Percentiles rank a stretch among this genome's conserved stretches.
phyloP scores from a whole-genome alignment of 2,329 filamentous ascomycete genomes.

The Didymella segeticola region DNA sequence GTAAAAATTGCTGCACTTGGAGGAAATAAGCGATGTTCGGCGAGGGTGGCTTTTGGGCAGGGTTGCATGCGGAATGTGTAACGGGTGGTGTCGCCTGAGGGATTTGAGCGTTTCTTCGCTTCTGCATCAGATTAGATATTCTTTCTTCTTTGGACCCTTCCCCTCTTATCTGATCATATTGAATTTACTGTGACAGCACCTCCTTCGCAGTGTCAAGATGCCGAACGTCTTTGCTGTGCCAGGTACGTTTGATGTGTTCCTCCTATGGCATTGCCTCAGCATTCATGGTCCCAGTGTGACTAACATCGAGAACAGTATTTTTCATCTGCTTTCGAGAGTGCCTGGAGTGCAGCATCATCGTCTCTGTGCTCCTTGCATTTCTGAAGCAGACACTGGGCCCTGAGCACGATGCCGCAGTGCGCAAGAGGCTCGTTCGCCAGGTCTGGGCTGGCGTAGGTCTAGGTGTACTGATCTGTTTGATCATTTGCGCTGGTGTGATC shows the following conservation, averaged over 20 bases:
- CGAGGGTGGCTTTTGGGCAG: neutral
- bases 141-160: neutral
- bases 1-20: slow-evolving; percentile 7
- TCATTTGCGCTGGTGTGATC: slow-evolving; percentile 71
- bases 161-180: slow-evolving; percentile 6
- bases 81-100: slow-evolving; percentile 1
- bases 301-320: slow-evolving; percentile 64
- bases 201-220: slow-evolving; percentile 50
- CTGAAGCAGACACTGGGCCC: slow-evolving; percentile 80
- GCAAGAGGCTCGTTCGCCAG: slow-evolving; percentile 72
- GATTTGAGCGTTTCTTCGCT: slow-evolving; percentile 1
- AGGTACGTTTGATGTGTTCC: slow-evolving; percentile 45
- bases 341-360: slow-evolving; percentile 82
- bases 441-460: slow-evolving; percentile 71
- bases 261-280: neutral
- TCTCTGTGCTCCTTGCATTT: slow-evolving; percentile 86
- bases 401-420: slow-evolving; percentile 65
- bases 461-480: slow-evolving; percentile 69
- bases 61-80: slow-evolving; percentile 1
- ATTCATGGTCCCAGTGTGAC: neutral
- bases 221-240: slow-evolving; percentile 77
- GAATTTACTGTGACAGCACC: neutral
- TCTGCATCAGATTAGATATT: slow-evolving; percentile 36
- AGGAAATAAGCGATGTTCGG: neutral
- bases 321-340: slow-evolving; percentile 90